Percentiles rank a stretch among this genome's conserved stretches.
These are phyloP conservation scores for Mycena kentingensis DNA, from an alignment of 768 basidiomycete species.

Conservation along the genomic window DNA sequence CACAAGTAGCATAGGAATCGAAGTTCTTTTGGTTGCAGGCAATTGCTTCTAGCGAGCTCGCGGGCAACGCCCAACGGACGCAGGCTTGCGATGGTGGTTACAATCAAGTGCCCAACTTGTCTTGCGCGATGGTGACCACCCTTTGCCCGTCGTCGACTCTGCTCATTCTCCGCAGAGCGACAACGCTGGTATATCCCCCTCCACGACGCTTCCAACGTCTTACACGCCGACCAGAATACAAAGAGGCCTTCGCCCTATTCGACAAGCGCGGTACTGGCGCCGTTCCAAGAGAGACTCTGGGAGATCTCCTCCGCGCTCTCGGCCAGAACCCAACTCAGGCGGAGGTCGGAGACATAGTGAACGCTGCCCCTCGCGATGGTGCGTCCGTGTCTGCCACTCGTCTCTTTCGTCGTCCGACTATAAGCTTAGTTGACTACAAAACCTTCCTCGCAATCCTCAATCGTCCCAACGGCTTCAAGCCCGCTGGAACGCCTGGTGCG, in stretches of 20 bases:
- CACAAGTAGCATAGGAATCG: no score
- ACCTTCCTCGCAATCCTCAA: conserved; percentile 90
- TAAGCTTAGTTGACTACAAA: conserved; percentile 91
- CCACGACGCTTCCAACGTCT: background rate
- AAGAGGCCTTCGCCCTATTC: conserved; percentile 96
- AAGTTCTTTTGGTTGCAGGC: no score
- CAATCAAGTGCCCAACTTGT: no score
- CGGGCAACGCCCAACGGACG: no score
- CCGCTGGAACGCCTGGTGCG: conserved; percentile 91
- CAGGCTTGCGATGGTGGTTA: no score
- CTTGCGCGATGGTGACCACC: no score
- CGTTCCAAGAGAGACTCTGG: conserved; percentile 84
- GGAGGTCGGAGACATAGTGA: conserved; percentile 84
- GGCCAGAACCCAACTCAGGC: conserved; percentile 99
- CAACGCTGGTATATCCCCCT: conserved; percentile 46
- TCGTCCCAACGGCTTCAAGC: conserved; percentile 95
- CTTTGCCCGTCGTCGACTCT: no score
- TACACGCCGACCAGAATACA: conserved; percentile 69
- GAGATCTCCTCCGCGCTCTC: conserved; percentile 89
- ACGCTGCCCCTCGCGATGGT: conserved; percentile 77
- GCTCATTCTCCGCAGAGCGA: conserved; percentile 47
- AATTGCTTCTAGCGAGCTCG: no score
- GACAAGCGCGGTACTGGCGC: conserved; percentile 95
- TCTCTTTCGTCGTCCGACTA: background rate
- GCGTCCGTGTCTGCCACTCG: conserved; percentile 12